Base-by-base conservation (phyloP, 768 basidiomycete species). In the Amanita inopinata region DNA sequence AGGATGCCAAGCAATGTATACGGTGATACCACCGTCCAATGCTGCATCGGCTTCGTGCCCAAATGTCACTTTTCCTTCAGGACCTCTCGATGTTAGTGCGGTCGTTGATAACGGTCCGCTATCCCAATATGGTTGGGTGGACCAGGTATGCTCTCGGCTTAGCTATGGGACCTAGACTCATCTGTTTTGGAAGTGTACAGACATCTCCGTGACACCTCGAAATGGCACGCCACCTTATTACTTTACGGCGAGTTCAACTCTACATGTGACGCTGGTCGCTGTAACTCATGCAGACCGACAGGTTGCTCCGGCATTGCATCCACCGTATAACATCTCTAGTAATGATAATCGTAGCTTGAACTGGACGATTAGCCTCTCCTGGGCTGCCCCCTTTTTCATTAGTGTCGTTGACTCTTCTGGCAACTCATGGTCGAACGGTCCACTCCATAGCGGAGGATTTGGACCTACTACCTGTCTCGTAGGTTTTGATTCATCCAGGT, bases 141-240 rank as follows among this genome's bases (percentile, higher is more conserved):
- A 72, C 35, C 69, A 77, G 61, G 76, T 73, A 31, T 33, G 61
- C 49, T 9, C 1, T 38, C 19, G 27, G 10, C n/a, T 8, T 30
- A 31, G 40, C 22, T 33, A 35, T 15, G 10, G 15, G 9, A 11
- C 35, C 32, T 3, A 40, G 31, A 22, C 30, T 22, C 38, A 23
- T 24, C 36, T 24, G 6, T 25, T 33, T 43, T 23, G 27, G 35
- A 46, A 79, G 75, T 81, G 79, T 52, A 71, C 73, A 5, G 76
- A 79, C 51, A 67, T 81, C 22, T 62, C 67, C 11, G 49, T 80
- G 31, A 62, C 59, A 2, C 70, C 76, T 2, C 68, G 62, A 37
- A 77, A 76, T 48, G 78, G 78, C 11, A 76, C 73, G 3, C 69
- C 74, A 0, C 78, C 78, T 8, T 81, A 70, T 50, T 76, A 62